Percentiles rank a stretch among this genome's conserved stretches.
These are phyloP conservation scores for Entomortierella parvispora DNA, from an alignment of 192 early-diverging fungal species.

Conservation along the genomic window DNA sequence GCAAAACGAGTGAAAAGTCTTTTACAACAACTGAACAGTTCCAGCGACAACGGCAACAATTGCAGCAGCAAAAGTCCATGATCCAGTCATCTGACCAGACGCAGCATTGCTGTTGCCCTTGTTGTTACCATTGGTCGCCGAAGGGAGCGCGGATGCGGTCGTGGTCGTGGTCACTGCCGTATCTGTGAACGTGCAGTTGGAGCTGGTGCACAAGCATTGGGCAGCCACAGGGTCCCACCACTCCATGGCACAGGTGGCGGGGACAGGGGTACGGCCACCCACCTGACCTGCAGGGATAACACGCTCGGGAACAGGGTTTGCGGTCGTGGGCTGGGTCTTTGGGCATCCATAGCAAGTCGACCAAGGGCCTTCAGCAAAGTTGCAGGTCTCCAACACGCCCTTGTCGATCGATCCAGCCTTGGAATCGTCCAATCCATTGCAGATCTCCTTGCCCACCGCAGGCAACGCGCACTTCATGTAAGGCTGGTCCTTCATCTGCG, in stretches of 20 bases:
- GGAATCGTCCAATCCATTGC: constrained; percentile 70
- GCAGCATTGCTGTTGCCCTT: constrained; percentile 1
- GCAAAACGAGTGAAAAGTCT: neutral
- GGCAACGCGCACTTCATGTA: constrained; percentile 70
- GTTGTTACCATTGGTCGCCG: neutral
- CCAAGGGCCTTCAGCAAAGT: constrained; percentile 54
- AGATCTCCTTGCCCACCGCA: constrained; percentile 67
- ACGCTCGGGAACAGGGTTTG: constrained; percentile 52
- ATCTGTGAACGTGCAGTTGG: constrained; percentile 63
- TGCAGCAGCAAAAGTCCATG: neutral
- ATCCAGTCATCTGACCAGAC: neutral
- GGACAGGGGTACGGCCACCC: constrained; percentile 56
- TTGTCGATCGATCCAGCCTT: constrained; percentile 42
- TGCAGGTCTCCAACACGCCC: constrained; percentile 53
- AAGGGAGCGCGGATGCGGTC: constrained; percentile 3
- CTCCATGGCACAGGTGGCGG: constrained; percentile 66
- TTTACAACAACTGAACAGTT: constrained; percentile 34
- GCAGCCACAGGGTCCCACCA: constrained; percentile 74
- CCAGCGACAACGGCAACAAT: constrained; percentile 21
- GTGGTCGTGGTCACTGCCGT: constrained; percentile 47
- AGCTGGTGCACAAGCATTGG: constrained; percentile 66
- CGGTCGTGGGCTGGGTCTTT: constrained; percentile 37
- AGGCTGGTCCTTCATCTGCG: constrained; percentile 64
- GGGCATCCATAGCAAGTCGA: constrained; percentile 65
- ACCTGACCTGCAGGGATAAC: constrained; percentile 23